Conservation (phyloP, 2,329 filamentous ascomycete species). For the Mycosphaerelloides madeirae region DNA sequence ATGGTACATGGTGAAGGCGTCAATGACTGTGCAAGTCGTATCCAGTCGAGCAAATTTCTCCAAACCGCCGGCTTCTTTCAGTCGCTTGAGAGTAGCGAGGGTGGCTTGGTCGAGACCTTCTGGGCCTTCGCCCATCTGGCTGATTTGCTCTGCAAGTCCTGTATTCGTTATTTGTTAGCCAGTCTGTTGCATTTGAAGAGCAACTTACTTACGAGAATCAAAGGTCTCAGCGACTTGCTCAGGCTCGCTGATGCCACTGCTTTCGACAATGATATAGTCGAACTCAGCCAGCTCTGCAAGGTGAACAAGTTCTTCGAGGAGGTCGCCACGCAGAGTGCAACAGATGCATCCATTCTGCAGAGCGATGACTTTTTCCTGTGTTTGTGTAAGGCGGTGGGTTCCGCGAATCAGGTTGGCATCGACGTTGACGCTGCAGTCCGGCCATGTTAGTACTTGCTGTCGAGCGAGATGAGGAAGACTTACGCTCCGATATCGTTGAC, state of each 20-base stretch:
- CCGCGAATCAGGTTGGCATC: slow-evolving; percentile 30
- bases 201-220: too few species aligned
- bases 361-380: slow-evolving; percentile 32
- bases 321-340: slow-evolving; percentile 66
- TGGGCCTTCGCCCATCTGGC: slow-evolving; percentile 27
- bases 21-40: slow-evolving; percentile 67
- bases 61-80: slow-evolving; percentile 55
- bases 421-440: slow-evolving; percentile 25
- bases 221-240: slow-evolving; percentile 73
- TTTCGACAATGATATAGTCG: slow-evolving; percentile 69
- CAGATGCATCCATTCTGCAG: slow-evolving; percentile 61
- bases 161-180: too few species aligned
- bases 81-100: slow-evolving; percentile 22
- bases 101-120: slow-evolving; percentile 19
- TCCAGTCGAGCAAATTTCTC: slow-evolving; percentile 63
- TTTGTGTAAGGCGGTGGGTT: slow-evolving; percentile 29
- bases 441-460: background rate
- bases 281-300: slow-evolving; percentile 59
- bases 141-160: slow-evolving; percentile 38
- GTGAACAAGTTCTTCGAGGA: slow-evolving; percentile 64
- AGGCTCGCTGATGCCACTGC: slow-evolving; percentile 66
- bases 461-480: slow-evolving; percentile 1
- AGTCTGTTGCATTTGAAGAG: too few species aligned
- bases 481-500: slow-evolving; percentile 62
- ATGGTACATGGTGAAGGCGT: slow-evolving; percentile 66